phyloP scores from a whole-genome alignment of 1,284 basidiomycete species.

The Cutaneotrichosporon mucoides region DNA sequence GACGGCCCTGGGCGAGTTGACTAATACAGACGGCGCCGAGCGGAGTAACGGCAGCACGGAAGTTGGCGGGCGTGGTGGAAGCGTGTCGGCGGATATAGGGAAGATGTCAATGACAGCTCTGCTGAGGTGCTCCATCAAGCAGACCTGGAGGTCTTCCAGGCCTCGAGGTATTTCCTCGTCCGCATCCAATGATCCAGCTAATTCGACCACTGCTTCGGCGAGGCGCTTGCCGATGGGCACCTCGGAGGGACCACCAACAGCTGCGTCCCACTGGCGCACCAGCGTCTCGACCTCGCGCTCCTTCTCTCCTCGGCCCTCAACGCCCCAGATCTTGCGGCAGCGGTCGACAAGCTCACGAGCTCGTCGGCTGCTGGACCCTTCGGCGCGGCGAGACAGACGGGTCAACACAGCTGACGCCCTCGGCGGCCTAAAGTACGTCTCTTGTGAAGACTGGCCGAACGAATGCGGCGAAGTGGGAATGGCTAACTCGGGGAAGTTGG shows the following conservation, averaged over 20 bases:
- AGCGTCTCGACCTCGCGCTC: conserved; percentile 36
- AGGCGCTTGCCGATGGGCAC: conserved; percentile 13
- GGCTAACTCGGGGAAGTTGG: conserved; percentile 33
- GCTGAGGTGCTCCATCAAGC: conserved; percentile 22
- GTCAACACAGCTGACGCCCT: conserved; percentile 32
- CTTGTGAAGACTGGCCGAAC: background rate
- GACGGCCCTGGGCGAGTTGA: conserved; percentile 13
- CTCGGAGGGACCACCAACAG: conserved; percentile 29
- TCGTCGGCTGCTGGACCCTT: conserved; percentile 20
- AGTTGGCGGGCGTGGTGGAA: conserved; percentile 25
- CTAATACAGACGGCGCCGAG: conserved; percentile 24
- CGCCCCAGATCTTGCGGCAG: conserved; percentile 43
- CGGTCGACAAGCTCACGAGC: conserved; percentile 37
- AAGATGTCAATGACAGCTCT: conserved; percentile 30
- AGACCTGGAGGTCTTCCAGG: conserved; percentile 24
- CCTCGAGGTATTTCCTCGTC: conserved; percentile 21
- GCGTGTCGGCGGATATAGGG: conserved; percentile 26
- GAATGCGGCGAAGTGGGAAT: conserved; percentile 13
- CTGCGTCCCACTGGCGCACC: conserved; percentile 31
- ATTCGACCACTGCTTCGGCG: conserved; percentile 24
- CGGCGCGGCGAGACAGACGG: conserved; percentile 22
- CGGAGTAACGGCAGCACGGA: conserved; percentile 34
- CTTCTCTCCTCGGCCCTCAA: conserved; percentile 31
- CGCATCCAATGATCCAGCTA: conserved; percentile 17
- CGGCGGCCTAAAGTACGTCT: conserved; percentile 33